phyloP scores from a whole-genome alignment of 352 stramenopile genomes.

The Pythium scleroteichum region DNA sequence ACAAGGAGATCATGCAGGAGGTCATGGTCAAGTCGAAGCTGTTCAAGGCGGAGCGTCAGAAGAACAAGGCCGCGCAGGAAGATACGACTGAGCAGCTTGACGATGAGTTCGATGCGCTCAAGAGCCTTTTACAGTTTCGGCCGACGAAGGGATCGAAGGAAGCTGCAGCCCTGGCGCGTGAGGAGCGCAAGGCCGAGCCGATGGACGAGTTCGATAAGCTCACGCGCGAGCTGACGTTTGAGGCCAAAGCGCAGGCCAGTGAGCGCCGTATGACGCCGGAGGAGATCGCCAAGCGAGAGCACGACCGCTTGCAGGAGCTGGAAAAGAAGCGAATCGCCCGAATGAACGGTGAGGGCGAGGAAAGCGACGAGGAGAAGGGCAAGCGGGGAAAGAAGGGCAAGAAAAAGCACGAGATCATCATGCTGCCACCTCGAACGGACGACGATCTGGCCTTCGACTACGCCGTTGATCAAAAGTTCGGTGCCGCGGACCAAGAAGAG shows the following conservation, averaged over 20 bases:
- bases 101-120: conserved; percentile 65
- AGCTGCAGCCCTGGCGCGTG: conserved; percentile 49
- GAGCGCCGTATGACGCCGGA: conserved; percentile 95
- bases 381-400: conserved; percentile 50
- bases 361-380: conserved; percentile 56
- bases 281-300: conserved; percentile 92
- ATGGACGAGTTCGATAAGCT: conserved; percentile 89
- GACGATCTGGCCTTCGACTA: conserved; percentile 91
- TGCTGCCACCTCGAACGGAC: conserved; percentile 76
- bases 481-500: conserved; percentile 42
- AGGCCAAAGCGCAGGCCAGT: conserved; percentile 92
- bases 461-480: conserved; percentile 63
- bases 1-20: conserved; percentile 91
- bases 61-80: conserved; percentile 83
- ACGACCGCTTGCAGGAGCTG: conserved; percentile 89
- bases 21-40: conserved; percentile 92
- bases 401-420: conserved; percentile 65
- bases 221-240: conserved; percentile 83
- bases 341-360: conserved; percentile 92
- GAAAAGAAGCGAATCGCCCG: conserved; percentile 93
- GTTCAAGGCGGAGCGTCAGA: conserved; percentile 87
- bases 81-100: conserved; percentile 78
- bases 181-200: conserved; percentile 61
- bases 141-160: conserved; percentile 72
- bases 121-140: conserved; percentile 72